Conservation (phyloP, 441 rosid species). For the Macaranga tanarius region DNA sequence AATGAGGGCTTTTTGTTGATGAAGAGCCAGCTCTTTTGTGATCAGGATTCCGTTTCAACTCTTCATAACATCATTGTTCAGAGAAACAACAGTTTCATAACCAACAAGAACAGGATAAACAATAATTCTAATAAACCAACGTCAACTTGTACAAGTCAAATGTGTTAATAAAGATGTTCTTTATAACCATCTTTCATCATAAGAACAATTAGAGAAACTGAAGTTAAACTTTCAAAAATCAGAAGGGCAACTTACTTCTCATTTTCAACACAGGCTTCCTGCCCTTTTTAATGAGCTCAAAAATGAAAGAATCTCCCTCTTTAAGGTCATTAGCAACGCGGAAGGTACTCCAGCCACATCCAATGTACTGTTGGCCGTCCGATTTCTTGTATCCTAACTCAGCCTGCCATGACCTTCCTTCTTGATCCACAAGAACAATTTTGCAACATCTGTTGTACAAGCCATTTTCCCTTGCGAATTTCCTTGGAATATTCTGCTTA, state of each 20-base stretch:
- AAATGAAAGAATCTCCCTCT: slow-evolving; percentile 4
- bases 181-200: not conserved
- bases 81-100: not conserved
- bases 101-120: not conserved
- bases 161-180: not conserved
- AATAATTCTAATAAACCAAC: not conserved
- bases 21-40: not conserved
- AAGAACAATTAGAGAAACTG: not conserved
- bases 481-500: slow-evolving; percentile 12
- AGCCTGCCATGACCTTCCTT: slow-evolving; percentile 16
- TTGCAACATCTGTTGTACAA: not conserved
- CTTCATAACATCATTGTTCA: not conserved
- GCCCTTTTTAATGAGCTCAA: slow-evolving; percentile 15
- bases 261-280: slow-evolving; percentile 3
- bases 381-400: not conserved
- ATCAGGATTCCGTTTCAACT: not conserved
- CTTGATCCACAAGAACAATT: slow-evolving; percentile 16
- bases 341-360: slow-evolving; percentile 2
- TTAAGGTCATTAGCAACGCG: not conserved
- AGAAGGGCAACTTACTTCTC: slow-evolving; percentile 1
- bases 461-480: slow-evolving; percentile 6
- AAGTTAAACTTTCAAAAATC: not conserved
- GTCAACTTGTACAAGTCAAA: not conserved
- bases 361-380: not conserved
- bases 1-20: not conserved